Evolutionary conservation across 495 filamentous ascomycete species (phyloP).

Genomic region (Bryoglossum gracile): DNA sequence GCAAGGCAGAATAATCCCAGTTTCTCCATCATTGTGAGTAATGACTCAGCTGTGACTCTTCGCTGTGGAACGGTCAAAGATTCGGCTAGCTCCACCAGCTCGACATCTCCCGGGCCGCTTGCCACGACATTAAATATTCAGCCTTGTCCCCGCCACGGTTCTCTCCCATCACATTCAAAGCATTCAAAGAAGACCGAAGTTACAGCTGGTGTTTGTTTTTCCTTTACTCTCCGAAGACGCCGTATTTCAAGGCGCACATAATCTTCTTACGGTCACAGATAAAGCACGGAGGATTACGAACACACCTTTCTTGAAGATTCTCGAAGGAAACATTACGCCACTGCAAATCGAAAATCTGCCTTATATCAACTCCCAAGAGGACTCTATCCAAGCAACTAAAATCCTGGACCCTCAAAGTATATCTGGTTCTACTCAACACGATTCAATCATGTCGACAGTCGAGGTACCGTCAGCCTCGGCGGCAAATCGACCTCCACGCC

Average conservation of each 20-base stretch:
- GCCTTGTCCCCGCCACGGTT: conserved; percentile 15
- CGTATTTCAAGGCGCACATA: conserved; percentile 50
- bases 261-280: too few species aligned
- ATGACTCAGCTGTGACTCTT: not conserved
- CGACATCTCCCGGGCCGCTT: conserved; percentile 1
- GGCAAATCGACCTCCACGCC: conserved; percentile 16
- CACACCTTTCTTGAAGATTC: too few species aligned
- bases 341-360: too few species aligned
- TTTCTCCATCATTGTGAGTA: not conserved
- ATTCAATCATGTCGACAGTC: conserved; percentile 13
- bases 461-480: conserved; percentile 13
- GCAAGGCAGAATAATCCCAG: too few species aligned
- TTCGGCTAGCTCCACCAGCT: too few species aligned
- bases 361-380: not conserved
- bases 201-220: too few species aligned
- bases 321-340: too few species aligned
- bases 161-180: not conserved
- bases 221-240: conserved; percentile 36
- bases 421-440: conserved; percentile 13
- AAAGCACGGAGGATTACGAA: too few species aligned
- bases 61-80: too few species aligned
- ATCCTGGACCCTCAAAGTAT: conserved; percentile 15
- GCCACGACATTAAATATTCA: conserved; percentile 12
- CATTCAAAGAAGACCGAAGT: not conserved
- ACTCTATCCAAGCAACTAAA: not conserved